Evolutionary conservation across 1,284 basidiomycete species (phyloP).

Genomic region (Ganoderma resinaceum): DNA sequence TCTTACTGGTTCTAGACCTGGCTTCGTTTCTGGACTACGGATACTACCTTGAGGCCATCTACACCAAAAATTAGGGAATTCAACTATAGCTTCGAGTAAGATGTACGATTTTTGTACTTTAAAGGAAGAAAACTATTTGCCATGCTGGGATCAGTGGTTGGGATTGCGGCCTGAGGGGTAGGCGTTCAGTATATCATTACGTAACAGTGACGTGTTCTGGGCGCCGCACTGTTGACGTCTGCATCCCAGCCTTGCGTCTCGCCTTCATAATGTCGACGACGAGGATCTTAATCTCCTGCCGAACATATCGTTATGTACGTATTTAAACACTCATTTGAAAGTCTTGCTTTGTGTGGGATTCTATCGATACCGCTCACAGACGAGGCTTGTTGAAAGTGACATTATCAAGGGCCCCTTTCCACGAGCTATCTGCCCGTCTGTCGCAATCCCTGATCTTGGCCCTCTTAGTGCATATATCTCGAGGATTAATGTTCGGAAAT

Average conservation of each 20-base stretch:
- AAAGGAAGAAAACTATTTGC: neutral
- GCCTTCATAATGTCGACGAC: slow-evolving; percentile 15
- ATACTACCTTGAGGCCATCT: no score
- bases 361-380: neutral
- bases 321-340: neutral
- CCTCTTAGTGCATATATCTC: neutral
- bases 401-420: neutral
- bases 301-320: neutral
- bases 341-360: neutral
- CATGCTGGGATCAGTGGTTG: neutral
- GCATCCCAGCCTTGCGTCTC: slow-evolving; percentile 7
- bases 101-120: neutral
- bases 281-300: neutral
- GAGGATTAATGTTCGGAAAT: neutral
- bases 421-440: neutral
- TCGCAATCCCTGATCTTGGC: neutral
- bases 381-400: neutral
- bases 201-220: neutral
- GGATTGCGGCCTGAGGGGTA: neutral
- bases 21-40: no score
- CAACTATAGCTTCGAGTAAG: no score
- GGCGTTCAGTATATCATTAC: neutral
- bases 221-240: slow-evolving; percentile 3
- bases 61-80: no score
- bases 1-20: no score